Percentiles rank a stretch among this genome's conserved stretches.
phyloP scores from a whole-genome alignment of 2,329 filamentous ascomycete genomes.

The Lecanoromycetidae sp. region DNA sequence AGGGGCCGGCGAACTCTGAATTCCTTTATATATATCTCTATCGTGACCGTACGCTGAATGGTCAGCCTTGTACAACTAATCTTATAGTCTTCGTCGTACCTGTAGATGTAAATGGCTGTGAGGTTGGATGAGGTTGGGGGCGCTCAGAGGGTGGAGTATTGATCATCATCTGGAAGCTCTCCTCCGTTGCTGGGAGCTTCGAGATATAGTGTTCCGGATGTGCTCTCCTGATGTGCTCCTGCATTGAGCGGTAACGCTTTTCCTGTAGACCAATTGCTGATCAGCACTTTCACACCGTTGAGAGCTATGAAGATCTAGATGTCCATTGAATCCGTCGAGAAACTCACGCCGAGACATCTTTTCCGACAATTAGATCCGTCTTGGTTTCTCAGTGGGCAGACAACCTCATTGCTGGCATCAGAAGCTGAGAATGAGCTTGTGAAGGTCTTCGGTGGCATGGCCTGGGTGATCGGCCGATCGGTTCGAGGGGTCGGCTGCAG shows the following conservation, averaged over 20 bases:
- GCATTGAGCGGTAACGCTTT: slow-evolving; percentile 96
- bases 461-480: slow-evolving; percentile 25
- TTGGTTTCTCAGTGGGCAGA: slow-evolving; percentile 89
- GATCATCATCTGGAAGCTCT: slow-evolving; percentile 96
- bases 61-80: slow-evolving; percentile 17
- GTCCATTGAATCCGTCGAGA: too few species aligned
- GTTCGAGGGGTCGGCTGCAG: slow-evolving; percentile 6
- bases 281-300: slow-evolving; percentile 15
- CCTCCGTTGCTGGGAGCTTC: slow-evolving; percentile 93
- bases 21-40: slow-evolving; percentile 54
- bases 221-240: slow-evolving; percentile 95
- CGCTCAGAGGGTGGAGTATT: slow-evolving; percentile 71
- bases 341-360: slow-evolving; percentile 92
- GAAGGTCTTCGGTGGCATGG: slow-evolving; percentile 81
- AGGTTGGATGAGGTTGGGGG: slow-evolving; percentile 24
- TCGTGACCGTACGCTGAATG: slow-evolving; percentile 45
- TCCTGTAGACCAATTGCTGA: slow-evolving; percentile 47
- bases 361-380: slow-evolving; percentile 96
- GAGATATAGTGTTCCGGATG: slow-evolving; percentile 96
- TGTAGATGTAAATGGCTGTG: slow-evolving; percentile 19
- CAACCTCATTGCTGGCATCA: slow-evolving; percentile 88
- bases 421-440: slow-evolving; percentile 86
- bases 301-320: too few species aligned
- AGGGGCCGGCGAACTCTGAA: slow-evolving; percentile 56
- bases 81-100: slow-evolving; percentile 19